Evolutionary conservation across 1,284 basidiomycete species (phyloP), one percentile per base, ranked within the genome.

Genomic region (Vanrija pseudolonga): DNA sequence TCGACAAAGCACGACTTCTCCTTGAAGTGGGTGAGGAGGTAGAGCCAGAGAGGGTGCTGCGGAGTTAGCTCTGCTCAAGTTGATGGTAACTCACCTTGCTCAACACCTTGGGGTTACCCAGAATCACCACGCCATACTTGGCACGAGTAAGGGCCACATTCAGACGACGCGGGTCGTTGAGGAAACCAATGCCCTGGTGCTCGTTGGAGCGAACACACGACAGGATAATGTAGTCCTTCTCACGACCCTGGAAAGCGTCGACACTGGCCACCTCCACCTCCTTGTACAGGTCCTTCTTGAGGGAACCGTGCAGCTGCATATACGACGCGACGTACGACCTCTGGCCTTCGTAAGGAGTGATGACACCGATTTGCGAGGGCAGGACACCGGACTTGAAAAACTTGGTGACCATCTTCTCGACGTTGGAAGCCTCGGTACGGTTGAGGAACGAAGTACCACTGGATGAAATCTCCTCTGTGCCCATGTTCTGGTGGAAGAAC

Each of bases 401-500:
- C 69, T 95, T 93, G 50, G 96, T 98, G 38, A 98, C 93, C 66
- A 98, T 97, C 83, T 98, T 98, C 78, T 99, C 96, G 37, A 98
- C 96, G 65, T 98, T 98, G 37, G 91, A 93, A 1, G 96, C 95
- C 74, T 99, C 96, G 32, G 95, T 98, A 70, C 95, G 85, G 76
- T 99, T 98, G 66, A 99, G 82, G 83, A 97, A 98, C 8, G 95
- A 98, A 0, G 96, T 99, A 46, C 96, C 96, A 71, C 90, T 95
- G 53, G 90, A 92, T 22, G 94, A 98, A 61, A 99, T 98, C 76
- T 99, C 96, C 73, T 99, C 96, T 66, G 98, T 96, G 0, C 96
- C 96, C 45, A 98, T 77, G 71, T 98, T 98, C 81, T 98, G 94
- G 78, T 98, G 97, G 81, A 98, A 99, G 81, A 98, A 96, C 95